These are phyloP conservation scores for Daldinia caldariorum DNA, from an alignment of 495 filamentous ascomycete genomes.

Conservation along the genomic window DNA sequence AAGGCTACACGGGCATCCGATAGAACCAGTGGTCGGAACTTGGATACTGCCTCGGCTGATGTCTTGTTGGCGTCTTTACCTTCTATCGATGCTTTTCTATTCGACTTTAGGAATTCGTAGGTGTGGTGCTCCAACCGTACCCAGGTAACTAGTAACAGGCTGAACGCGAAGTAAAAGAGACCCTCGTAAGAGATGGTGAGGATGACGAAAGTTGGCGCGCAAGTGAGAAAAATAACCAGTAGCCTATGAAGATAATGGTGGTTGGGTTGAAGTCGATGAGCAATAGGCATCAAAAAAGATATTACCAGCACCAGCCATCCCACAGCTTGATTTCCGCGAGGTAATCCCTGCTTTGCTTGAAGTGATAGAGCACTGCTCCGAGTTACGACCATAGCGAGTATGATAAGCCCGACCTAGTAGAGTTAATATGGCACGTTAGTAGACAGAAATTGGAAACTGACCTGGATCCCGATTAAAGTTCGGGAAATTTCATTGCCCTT, in stretches of 20 bases:
- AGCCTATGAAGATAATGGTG: constrained; percentile 91
- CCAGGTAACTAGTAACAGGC: constrained; percentile 84
- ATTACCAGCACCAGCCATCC: constrained; percentile 88
- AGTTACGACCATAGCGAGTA: constrained; percentile 87
- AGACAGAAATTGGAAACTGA: constrained; percentile 27
- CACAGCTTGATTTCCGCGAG: constrained; percentile 85
- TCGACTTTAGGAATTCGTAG: constrained; percentile 63
- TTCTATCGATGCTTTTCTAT: constrained; percentile 39
- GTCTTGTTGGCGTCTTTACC: constrained; percentile 37
- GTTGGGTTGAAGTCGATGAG: constrained; percentile 83
- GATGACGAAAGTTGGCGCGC: constrained; percentile 92
- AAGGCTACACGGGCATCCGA: constrained; percentile 86
- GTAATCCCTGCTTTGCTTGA: constrained; percentile 88
- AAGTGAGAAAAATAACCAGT: constrained; percentile 90
- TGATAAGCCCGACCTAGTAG: constrained; percentile 76
- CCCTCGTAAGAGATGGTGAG: constrained; percentile 98
- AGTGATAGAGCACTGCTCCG: constrained; percentile 81
- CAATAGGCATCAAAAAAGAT: constrained; percentile 81
- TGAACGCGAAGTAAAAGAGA: constrained; percentile 93
- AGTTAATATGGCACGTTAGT: constrained; percentile 37
- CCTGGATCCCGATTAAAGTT: constrained; percentile 58
- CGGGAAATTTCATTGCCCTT: constrained; percentile 48
- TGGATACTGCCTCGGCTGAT: constrained; percentile 33
- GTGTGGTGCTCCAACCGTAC: constrained; percentile 86
- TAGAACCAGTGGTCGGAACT: constrained; percentile 78